A percentile compares a stretch with the other conserved stretches of the same genome.
Evolutionary conservation across 177 flowering plant genomes (phyloP).

Genomic region (Vitis hybrid): DNA sequence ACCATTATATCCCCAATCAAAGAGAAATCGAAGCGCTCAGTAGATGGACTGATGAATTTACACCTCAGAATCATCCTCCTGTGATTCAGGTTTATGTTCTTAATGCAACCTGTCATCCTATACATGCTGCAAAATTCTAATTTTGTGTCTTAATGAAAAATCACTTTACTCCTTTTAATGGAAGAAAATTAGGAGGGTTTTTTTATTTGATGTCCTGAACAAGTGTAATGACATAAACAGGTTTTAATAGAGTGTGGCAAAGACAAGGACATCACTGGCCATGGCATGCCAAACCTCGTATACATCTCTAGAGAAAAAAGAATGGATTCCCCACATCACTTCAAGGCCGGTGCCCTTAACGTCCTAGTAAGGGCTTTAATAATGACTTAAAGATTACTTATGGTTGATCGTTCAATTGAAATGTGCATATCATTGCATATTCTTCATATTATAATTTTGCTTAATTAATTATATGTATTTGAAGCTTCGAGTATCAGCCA

Average conservation of each 20-base stretch:
- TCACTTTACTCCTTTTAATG: too few relatives aligned
- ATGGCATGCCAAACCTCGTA: neutral
- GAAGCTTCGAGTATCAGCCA: conserved; percentile 9
- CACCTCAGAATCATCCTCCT: conserved; percentile 1
- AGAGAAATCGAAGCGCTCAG: neutral
- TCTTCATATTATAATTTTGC: too few relatives aligned
- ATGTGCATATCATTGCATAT: neutral
- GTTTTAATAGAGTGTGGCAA: neutral
- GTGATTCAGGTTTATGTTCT: neutral
- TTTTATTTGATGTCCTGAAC: too few relatives aligned
- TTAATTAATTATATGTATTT: too few relatives aligned
- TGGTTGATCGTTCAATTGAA: too few relatives aligned
- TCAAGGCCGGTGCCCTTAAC: conserved; percentile 11
- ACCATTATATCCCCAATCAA: neutral
- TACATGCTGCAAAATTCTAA: too few relatives aligned
- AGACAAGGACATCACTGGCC: neutral
- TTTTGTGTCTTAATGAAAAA: too few relatives aligned
- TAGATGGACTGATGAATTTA: neutral
- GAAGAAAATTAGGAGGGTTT: too few relatives aligned
- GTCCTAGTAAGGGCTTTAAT: too few relatives aligned
- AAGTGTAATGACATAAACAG: neutral
- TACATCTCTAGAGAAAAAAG: conserved; percentile 4
- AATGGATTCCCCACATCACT: neutral
- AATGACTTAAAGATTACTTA: too few relatives aligned
- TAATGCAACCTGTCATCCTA: too few relatives aligned